A percentile compares a stretch with the other conserved stretches of the same genome.
These are phyloP conservation scores for Achaetomium macrosporum DNA, from an alignment of 2,329 filamentous ascomycete species.

Conservation along the genomic window DNA sequence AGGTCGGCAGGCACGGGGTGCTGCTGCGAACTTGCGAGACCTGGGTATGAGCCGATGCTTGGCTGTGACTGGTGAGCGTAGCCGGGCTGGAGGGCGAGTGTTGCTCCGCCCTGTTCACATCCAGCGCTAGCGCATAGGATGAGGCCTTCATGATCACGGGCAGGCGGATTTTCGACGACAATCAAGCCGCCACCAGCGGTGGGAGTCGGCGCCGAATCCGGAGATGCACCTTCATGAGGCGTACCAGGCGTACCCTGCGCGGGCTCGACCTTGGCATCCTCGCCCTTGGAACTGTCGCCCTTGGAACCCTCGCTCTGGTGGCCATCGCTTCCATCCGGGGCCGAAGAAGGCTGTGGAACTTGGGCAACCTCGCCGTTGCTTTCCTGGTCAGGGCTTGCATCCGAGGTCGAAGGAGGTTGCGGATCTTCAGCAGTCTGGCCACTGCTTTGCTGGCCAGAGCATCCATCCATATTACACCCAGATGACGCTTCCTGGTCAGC, in stretches of 20 bases:
- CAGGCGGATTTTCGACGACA: conserved; percentile 6
- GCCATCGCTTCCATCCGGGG: not conserved
- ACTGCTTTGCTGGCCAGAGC: not conserved
- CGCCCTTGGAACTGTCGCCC: not conserved
- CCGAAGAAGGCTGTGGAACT: not conserved
- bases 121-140: not conserved
- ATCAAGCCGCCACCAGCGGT: conserved; percentile 13
- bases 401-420: not conserved
- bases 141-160: conserved; percentile 15
- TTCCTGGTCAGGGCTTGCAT: not conserved
- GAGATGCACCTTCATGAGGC: not conserved
- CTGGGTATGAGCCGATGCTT: not conserved
- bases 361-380: not conserved
- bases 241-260: not conserved
- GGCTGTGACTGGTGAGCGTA: not conserved
- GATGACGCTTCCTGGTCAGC: not conserved
- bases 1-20: no score
- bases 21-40: no score
- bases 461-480: no score
- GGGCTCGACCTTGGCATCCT: not conserved
- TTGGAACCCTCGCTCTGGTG: not conserved
- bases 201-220: not conserved
- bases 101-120: not conserved
- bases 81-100: not conserved
- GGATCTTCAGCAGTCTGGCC: not conserved